Evolutionary conservation across 768 basidiomycete genomes (phyloP).

Genomic region (Terana coerulea): DNA sequence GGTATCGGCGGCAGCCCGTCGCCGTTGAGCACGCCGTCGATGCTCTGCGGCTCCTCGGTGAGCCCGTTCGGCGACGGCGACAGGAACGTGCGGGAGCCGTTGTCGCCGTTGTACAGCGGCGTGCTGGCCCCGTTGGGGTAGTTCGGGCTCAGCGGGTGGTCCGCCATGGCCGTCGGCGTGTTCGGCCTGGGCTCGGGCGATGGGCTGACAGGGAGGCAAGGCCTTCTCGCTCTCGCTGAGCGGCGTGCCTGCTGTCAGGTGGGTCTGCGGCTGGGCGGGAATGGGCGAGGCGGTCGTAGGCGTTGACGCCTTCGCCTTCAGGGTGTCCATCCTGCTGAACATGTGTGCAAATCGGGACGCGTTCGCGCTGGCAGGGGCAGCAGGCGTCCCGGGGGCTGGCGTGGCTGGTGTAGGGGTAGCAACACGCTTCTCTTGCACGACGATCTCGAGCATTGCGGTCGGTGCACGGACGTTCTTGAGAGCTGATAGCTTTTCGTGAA

Average conservation of each 20-base stretch:
- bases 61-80: constrained; percentile 1
- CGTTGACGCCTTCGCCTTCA: constrained; percentile 14
- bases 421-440: constrained; percentile 70
- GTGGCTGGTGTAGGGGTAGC: not conserved
- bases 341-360: constrained; percentile 22
- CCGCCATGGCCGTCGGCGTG: not conserved
- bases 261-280: not conserved
- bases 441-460: constrained; percentile 77
- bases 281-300: constrained; percentile 15
- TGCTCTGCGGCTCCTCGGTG: constrained; percentile 7
- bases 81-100: constrained; percentile 2
- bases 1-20: not conserved
- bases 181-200: constrained; percentile 8
- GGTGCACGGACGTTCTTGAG: constrained; percentile 70
- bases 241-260: not conserved
- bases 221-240: constrained; percentile 21
- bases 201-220: constrained; percentile 18
- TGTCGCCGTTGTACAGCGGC: not conserved
- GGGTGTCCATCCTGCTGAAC: constrained; percentile 19
- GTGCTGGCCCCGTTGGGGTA: not conserved
- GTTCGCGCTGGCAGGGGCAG: constrained; percentile 5
- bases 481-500: constrained; percentile 71
- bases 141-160: not conserved
- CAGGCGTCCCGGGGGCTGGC: constrained; percentile 4
- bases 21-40: not conserved